Evolutionary conservation across 202 grass and related monocot species (phyloP), one percentile per base, ranked within the genome.

Genomic region (Miscanthus sacchariflorus): DNA sequence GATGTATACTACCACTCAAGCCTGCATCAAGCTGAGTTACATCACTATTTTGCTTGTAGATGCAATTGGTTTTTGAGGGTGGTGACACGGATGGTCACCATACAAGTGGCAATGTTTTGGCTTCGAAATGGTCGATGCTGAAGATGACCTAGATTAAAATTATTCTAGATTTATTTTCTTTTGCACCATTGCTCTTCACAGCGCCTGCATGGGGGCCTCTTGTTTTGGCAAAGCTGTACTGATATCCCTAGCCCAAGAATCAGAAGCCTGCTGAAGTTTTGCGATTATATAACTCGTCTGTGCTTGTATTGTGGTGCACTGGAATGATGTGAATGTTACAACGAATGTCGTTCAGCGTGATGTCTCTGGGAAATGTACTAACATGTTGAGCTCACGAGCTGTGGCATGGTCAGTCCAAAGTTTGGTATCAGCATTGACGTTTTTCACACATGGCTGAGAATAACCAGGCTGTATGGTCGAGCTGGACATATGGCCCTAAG

Each of bases 81-180:
- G 81, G 45, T 83, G 70, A 43, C 65, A 68, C 49, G 68, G 73
- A 15, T 12, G 39, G 68, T 58, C 63, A 83, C 85, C 74, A 50
- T 63, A 79, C 27, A 76, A 63, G 59, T 81, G 76, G 81, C 46
- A 49, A 56, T 39, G 9, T 69, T 89, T 59, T 86, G 45, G 27
- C 45, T 79, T 42, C 28, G 14, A 70, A 78, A 80, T 12, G 44
- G 82, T 44, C 42, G 24, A 64, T 30, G 81, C n/a, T 25, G 61
- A 88, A 82, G 66, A 78, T 88, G 65, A 67, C 54, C 54, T 59
- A 65, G 48, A 88, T 85, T 78, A 88, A 72, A 88, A 67, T 86
- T 72, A 85, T 91, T 88, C 82, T 52, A 85, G 80, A 88, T 88
- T 91, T 85, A 85, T 81, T 88, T 83, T 38, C 46, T 80, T 38